phyloP scores from a whole-genome alignment of 1,139 yeast species.

The Casaregolazyma suthepensis region DNA sequence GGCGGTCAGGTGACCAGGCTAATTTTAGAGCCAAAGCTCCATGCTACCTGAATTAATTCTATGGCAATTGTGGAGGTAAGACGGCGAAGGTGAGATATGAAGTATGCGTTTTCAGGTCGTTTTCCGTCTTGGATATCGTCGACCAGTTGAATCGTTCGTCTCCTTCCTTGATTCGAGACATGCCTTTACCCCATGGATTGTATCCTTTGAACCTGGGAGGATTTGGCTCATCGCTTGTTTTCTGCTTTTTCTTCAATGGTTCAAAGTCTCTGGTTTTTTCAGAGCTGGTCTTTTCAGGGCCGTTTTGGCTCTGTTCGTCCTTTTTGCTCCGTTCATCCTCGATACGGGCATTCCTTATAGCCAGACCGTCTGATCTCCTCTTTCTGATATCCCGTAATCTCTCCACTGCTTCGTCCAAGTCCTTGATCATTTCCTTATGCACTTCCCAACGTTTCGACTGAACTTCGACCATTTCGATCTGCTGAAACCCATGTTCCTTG shows the following conservation, averaged over 20 bases:
- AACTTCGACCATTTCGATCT: slow-evolving; percentile 89
- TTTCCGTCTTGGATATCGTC: slow-evolving; percentile 72
- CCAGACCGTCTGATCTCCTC: slow-evolving; percentile 70
- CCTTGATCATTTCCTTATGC: slow-evolving; percentile 79
- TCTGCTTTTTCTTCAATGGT: not conserved
- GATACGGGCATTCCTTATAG: slow-evolving; percentile 42
- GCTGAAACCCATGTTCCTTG: slow-evolving; percentile 74
- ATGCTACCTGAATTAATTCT: not conserved
- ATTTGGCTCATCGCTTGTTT: not conserved
- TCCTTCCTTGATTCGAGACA: slow-evolving; percentile 73
- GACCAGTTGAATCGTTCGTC: slow-evolving; percentile 75
- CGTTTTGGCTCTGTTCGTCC: slow-evolving; percentile 13
- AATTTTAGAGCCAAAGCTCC: not conserved
- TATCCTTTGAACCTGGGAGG: slow-evolving; percentile 28
- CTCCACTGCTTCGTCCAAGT: slow-evolving; percentile 71
- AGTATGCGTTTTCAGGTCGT: slow-evolving; percentile 88
- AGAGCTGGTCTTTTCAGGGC: not conserved
- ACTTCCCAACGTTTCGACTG: slow-evolving; percentile 87
- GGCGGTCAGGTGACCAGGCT: not conserved
- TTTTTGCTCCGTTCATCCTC: slow-evolving; percentile 18
- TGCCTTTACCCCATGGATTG: slow-evolving; percentile 89
- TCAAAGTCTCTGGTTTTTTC: not conserved
- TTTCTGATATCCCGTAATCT: slow-evolving; percentile 75
- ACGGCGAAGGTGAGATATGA: slow-evolving; percentile 88
- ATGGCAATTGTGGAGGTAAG: slow-evolving; percentile 27